Base-by-base conservation (phyloP, 352 stramenopile species). In the Hyaloperonospora arabidopsidis region DNA sequence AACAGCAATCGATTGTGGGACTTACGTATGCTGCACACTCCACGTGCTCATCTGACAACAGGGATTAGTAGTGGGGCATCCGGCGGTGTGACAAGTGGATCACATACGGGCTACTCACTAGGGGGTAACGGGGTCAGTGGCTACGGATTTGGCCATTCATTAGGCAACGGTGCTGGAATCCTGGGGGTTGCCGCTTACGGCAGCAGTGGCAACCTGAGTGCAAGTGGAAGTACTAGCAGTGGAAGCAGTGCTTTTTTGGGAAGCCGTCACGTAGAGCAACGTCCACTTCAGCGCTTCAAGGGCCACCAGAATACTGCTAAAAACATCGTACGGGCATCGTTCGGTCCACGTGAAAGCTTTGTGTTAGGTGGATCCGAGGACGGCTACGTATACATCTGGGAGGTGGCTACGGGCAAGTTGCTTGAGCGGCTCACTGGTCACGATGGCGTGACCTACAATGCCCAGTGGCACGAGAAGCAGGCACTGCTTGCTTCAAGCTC, bases 1-100 rank as follows among this genome's bases (percentile, higher is more conserved):
- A 95, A 93, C 65, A 93, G 83, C 61, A 92, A 93, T 57, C 74
- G 83, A 15, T 67, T 95, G 12, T 95, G 85, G 85, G 85, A 93
- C 52, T 75, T 93, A 70, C 83, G 83, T 19, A 93, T 93, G 83
- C 79, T 91, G 19, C 79, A 81, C 43, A 70, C 78, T 22, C 83
- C 83, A 17, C 76, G 83, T 10, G 56, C 65, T n/a, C 70, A 88
- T 22, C 50, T 89, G 11, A 69, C 72, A 10, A 86, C 66, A 12
- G 56, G 60, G 17, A 36, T 64, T 14, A 56, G 48, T 45, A 71
- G 59, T 57, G 51, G 49, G 14, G 36, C 23, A 17, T 70, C 63
- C 11, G 65, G 43, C 18, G 48, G 58, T n/a, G 63, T 54, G 4
- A 68, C 63, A 17, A 68, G 50, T 39, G 59, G 54, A 47, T 71